A percentile compares a stretch with the other conserved stretches of the same genome.
phyloP scores from a whole-genome alignment of 2,329 filamentous ascomycete genomes.

The Claviceps digitariae region DNA sequence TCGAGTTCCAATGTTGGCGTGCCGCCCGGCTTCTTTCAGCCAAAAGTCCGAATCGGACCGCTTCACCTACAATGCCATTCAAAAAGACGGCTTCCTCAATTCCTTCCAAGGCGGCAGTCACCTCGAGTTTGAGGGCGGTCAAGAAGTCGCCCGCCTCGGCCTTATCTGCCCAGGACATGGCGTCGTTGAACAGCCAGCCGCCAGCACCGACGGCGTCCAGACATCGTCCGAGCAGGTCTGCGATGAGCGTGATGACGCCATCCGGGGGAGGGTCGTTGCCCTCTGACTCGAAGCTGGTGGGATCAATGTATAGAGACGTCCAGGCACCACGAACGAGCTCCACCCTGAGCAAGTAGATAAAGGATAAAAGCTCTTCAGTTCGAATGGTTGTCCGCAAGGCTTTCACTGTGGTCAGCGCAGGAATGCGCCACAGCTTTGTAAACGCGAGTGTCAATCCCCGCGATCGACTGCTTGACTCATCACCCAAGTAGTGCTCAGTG shows the following conservation, averaged over 20 bases:
- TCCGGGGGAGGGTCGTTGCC: constrained; percentile 40
- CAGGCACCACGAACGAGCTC: constrained; percentile 64
- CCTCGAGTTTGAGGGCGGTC: constrained; percentile 50
- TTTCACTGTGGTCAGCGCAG: constrained; percentile 43
- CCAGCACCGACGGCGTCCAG: constrained; percentile 62
- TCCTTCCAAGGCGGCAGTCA: constrained; percentile 57
- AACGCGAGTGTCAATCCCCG: constrained; percentile 55
- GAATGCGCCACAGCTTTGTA: constrained; percentile 54
- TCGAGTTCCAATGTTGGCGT: constrained; percentile 17
- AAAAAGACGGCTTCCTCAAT: constrained; percentile 56
- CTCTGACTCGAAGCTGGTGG: constrained; percentile 31
- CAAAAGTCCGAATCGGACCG: constrained; percentile 44
- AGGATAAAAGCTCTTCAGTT: constrained; percentile 54
- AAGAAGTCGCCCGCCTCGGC: constrained; percentile 50
- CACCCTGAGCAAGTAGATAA: constrained; percentile 59
- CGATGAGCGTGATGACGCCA: constrained; percentile 55
- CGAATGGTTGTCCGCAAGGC: constrained; percentile 50
- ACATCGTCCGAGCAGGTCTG: constrained; percentile 57
- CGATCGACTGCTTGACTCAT: constrained; percentile 48
- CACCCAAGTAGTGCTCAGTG: constrained; percentile 53
- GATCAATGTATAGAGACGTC: constrained; percentile 58
- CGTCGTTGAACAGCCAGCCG: constrained; percentile 57
- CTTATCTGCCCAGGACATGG: constrained; percentile 34
- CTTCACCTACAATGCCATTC: constrained; percentile 50
- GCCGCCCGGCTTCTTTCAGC: constrained; percentile 19